These are phyloP conservation scores for Botryotinia narcissicola DNA, from an alignment of 2,329 filamentous ascomycete genomes.

Conservation along the genomic window DNA sequence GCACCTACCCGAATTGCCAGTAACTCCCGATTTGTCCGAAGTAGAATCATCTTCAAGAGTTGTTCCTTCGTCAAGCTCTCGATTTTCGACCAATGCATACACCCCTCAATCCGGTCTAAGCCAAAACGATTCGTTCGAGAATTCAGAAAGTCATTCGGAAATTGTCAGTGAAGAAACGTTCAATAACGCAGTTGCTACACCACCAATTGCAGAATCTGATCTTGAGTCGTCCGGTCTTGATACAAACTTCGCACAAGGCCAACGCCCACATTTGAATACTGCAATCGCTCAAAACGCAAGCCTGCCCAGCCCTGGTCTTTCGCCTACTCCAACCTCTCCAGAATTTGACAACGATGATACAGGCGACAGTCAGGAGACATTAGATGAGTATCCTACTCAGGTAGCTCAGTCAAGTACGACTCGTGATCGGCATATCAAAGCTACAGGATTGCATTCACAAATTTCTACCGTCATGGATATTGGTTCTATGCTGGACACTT, in stretches of 20 bases:
- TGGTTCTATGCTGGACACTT: conserved; percentile 82
- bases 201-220: conserved; percentile 72
- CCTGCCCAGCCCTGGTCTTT: conserved; percentile 90
- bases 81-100: conserved; percentile 43
- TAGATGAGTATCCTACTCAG: conserved; percentile 26
- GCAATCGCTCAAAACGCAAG: conserved; percentile 82
- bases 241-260: conserved; percentile 48
- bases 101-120: conserved; percentile 49
- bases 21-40: conserved; percentile 59
- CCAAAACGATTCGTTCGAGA: conserved; percentile 36
- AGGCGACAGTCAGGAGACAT: conserved; percentile 33
- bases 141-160: conserved; percentile 27
- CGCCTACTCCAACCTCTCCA: conserved; percentile 79
- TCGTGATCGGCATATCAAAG: conserved; percentile 29
- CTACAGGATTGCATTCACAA: conserved; percentile 31
- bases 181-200: conserved; percentile 63
- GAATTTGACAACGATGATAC: conserved; percentile 48
- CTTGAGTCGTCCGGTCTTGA: conserved; percentile 56
- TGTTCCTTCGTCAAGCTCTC: conserved; percentile 18
- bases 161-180: conserved; percentile 52
- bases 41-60: conserved; percentile 43
- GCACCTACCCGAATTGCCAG: conserved; percentile 41
- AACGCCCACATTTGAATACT: conserved; percentile 60
- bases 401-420: conserved; percentile 43
- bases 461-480: conserved; percentile 65